These are phyloP conservation scores for Wallacemonas sp. DNA, from an alignment of 208 protist species.

Conservation along the genomic window DNA sequence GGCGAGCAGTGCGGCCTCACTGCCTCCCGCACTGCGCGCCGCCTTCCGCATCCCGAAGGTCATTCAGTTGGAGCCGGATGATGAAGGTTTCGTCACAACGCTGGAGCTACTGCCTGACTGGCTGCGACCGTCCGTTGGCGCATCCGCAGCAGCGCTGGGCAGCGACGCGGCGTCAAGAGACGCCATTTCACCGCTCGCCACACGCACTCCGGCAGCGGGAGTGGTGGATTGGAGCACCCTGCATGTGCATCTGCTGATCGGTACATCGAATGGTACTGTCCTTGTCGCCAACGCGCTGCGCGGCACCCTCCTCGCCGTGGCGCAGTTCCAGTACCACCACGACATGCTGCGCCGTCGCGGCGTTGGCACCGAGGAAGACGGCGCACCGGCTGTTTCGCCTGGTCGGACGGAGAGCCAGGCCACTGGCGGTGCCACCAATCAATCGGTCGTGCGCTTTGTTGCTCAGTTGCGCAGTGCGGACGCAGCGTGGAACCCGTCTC, in stretches of 20 bases:
- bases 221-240: conserved; percentile 13
- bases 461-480: conserved; percentile 20
- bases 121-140: not conserved
- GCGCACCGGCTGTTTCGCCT: not conserved
- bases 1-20: not conserved
- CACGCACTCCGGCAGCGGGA: not conserved
- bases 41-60: conserved; percentile 47
- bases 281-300: conserved; percentile 77
- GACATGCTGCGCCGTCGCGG: conserved; percentile 12
- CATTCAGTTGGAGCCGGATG: conserved; percentile 56
- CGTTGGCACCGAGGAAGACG: conserved; percentile 6
- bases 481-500: conserved; percentile 28
- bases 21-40: conserved; percentile 16
- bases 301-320: conserved; percentile 67
- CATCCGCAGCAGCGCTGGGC: not conserved
- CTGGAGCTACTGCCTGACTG: conserved; percentile 51
- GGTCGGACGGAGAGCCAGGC: not conserved
- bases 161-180: not conserved
- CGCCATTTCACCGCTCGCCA: not conserved
- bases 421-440: conserved; percentile 8
- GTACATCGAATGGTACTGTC: conserved; percentile 77
- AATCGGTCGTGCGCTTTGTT: conserved; percentile 59
- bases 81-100: conserved; percentile 68
- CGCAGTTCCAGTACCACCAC: conserved; percentile 57
- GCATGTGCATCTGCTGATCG: conserved; percentile 84